Conservation (phyloP, 805 yeast species). For the Spathaspora boniae region DNA sequence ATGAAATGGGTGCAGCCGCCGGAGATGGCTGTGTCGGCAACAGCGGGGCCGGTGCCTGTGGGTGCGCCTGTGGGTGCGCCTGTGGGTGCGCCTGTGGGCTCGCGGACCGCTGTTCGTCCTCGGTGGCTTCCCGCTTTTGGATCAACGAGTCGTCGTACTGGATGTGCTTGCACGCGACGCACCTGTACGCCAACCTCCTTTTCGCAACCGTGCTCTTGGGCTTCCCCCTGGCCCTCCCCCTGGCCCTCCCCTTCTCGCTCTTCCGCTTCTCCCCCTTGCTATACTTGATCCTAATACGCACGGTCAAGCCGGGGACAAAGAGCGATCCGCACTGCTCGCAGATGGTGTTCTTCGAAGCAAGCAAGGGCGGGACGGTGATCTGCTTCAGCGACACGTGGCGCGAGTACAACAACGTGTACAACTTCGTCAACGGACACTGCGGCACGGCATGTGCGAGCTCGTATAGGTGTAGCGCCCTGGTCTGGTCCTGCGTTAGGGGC, state of each 20-base stretch:
- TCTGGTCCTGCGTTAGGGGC: slow-evolving; percentile 14
- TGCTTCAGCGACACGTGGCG: slow-evolving; percentile 19
- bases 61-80: too few species aligned
- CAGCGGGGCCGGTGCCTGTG: too few species aligned
- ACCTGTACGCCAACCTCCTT: slow-evolving; percentile 9
- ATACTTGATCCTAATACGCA: slow-evolving; percentile 20
- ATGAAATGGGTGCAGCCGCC: slow-evolving; percentile 1
- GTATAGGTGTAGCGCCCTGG: slow-evolving; percentile 23
- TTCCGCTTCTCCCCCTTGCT: slow-evolving; percentile 6
- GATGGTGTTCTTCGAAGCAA: slow-evolving; percentile 20
- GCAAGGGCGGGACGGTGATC: slow-evolving; percentile 26
- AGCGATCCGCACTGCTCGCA: slow-evolving; percentile 31
- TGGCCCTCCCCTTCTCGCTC: neutral
- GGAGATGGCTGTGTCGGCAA: slow-evolving; percentile 1
- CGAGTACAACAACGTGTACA: slow-evolving; percentile 21
- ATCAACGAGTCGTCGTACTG: slow-evolving; percentile 8
- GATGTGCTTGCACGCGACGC: slow-evolving; percentile 10
- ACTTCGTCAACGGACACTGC: slow-evolving; percentile 22
- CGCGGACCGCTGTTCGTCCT: neutral
- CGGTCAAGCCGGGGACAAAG: slow-evolving; percentile 34
- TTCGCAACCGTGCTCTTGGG: neutral
- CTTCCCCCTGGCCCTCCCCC: neutral
- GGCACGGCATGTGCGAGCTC: slow-evolving; percentile 28
- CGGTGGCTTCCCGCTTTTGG: slow-evolving; percentile 1
- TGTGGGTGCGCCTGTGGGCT: too few species aligned